A percentile compares a stretch with the other conserved stretches of the same genome.
These are phyloP conservation scores for Lepiota brunneoincarnata DNA, from an alignment of 768 basidiomycete species.

Conservation along the genomic window DNA sequence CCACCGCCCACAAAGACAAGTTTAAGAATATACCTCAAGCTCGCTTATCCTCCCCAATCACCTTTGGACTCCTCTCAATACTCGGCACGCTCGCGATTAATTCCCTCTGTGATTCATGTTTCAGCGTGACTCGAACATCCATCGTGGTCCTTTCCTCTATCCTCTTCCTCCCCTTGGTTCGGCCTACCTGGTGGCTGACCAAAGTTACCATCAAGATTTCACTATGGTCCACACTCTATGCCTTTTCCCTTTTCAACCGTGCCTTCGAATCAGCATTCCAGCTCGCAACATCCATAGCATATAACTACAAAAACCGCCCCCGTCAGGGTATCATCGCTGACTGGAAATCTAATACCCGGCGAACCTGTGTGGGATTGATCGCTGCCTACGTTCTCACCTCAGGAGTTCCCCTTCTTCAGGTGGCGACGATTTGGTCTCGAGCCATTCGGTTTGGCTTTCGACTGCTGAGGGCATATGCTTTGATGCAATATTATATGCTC, in stretches of 20 bases:
- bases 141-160: background rate
- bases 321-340: background rate
- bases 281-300: background rate
- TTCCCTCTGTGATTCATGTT: background rate
- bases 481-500: slow-evolving; percentile 1
- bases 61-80: background rate
- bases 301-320: background rate
- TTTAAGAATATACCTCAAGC: no score
- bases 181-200: slow-evolving; percentile 2
- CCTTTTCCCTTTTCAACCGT: background rate
- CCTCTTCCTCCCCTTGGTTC: slow-evolving; percentile 1
- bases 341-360: background rate
- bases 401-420: background rate
- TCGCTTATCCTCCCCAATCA: no score
- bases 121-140: background rate
- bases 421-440: background rate
- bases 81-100: background rate
- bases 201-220: background rate
- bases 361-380: background rate
- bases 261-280: background rate
- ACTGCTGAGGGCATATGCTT: background rate
- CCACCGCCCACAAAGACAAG: no score
- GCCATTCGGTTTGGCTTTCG: background rate
- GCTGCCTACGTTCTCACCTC: background rate
- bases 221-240: background rate